Evolutionary conservation across 331 rosid genomes (phyloP).

Genomic region (Telfairia occidentalis): DNA sequence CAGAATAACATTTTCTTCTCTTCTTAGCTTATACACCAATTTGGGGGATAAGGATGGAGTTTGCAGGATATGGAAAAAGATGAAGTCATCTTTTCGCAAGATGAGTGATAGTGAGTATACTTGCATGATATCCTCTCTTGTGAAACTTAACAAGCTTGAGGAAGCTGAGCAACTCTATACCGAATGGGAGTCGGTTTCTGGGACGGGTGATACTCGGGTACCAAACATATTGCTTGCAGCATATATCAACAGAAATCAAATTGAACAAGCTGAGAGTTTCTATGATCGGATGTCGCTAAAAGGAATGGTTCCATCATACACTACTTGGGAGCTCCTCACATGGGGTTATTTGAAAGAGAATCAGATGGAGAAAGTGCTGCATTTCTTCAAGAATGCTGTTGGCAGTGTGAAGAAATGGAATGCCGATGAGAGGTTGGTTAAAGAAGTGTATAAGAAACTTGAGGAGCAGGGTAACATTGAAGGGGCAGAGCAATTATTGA

Average conservation of each 20-base stretch:
- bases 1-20: constrained; percentile 57
- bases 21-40: constrained; percentile 66
- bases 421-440: constrained; percentile 36
- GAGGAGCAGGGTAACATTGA: constrained; percentile 46
- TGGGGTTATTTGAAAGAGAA: constrained; percentile 52
- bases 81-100: constrained; percentile 49
- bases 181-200: constrained; percentile 69
- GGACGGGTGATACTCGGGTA: constrained; percentile 57
- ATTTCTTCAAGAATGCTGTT: constrained; percentile 48
- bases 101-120: constrained; percentile 65
- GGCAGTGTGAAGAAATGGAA: constrained; percentile 64
- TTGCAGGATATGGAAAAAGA: constrained; percentile 55
- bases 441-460: constrained; percentile 40
- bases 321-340: constrained; percentile 75
- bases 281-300: constrained; percentile 33
- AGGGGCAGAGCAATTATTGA: constrained; percentile 59
- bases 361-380: constrained; percentile 40
- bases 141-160: constrained; percentile 51
- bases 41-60: constrained; percentile 66
- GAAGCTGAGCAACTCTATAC: constrained; percentile 63
- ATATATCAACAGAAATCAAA: constrained; percentile 52
- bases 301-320: constrained; percentile 46
- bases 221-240: constrained; percentile 76
- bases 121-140: constrained; percentile 76
- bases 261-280: constrained; percentile 56